Base-by-base conservation (phyloP, 2,329 filamentous ascomycete species). In the Arachnomyces sp. region DNA sequence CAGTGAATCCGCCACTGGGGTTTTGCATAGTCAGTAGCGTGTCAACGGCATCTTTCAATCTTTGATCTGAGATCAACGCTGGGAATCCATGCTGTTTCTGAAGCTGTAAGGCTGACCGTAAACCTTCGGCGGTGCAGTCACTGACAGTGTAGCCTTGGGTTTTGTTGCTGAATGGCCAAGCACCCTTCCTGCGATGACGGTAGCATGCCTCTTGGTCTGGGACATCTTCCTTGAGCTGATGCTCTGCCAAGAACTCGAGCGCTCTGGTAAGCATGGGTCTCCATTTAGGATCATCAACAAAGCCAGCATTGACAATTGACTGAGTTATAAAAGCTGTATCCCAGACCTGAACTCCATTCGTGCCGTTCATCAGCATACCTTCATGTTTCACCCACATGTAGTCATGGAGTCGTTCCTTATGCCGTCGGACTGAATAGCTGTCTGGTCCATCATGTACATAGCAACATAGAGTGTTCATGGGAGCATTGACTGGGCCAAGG, bases 301-400 rank as follows among this genome's bases (percentile, higher is more conserved):
- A 74, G 0, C 85, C 87, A 5, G 86, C 81, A 36, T 86, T 85
- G 38, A 86, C 76, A 4, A 86, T 77, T 1, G 86, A 82, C 61
- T 95, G 88, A 28, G 95, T 86, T 13, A 83, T 68, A 57, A 96
- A 96, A 1, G 88, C 77, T 0, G 92, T 98, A 58, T 98, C 92
- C 92, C 92, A 98, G 48, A 81, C 84, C 62, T 98, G 92, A 1
- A 96, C 89, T n/a, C 92, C 92, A 52, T 98, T 96, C 7, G 92
- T 98, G 29, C 92, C 92, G 53, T 95, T 95, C 64, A 83, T 83
- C 35, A 96, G 73, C 86, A 98, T 87, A 4, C 92, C 92, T 58
- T 95, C 89, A 28, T 80, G 63, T 48, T 93, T 95, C 36, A 98
- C 73, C 89, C 92, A 98, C 21, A 98, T 63, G 46, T 82, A 93